Percentiles rank a stretch among this genome's conserved stretches.
These are phyloP conservation scores for Yamadazyma sp. DNA, from an alignment of 805 yeast genomes.

Conservation along the genomic window DNA sequence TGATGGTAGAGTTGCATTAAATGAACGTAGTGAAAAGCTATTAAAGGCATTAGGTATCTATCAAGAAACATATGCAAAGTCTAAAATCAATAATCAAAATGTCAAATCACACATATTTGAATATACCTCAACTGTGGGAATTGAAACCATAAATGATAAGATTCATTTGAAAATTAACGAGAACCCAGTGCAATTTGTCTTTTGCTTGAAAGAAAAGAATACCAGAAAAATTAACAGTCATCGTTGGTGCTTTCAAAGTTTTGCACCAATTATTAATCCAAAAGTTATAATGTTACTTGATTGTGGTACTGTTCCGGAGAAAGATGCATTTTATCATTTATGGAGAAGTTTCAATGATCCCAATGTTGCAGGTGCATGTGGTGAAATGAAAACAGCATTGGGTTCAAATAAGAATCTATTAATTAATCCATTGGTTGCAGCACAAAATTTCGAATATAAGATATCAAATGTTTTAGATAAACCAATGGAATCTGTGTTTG, in stretches of 20 bases:
- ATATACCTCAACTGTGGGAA: constrained; percentile 89
- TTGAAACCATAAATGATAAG: constrained; percentile 60
- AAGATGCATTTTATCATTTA: constrained; percentile 78
- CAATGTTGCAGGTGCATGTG: constrained; percentile 95
- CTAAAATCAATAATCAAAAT: constrained; percentile 75
- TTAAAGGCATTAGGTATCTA: constrained; percentile 85
- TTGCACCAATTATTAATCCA: constrained; percentile 79
- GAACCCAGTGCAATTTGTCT: constrained; percentile 81
- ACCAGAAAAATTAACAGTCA: constrained; percentile 91
- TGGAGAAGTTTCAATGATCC: constrained; percentile 86
- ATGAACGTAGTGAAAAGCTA: constrained; percentile 74
- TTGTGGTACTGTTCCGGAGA: constrained; percentile 91
- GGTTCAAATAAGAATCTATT: constrained; percentile 54
- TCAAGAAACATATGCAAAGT: constrained; percentile 95
- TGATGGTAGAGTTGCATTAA: constrained; percentile 86
- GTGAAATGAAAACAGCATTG: constrained; percentile 85
- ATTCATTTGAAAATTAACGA: constrained; percentile 67
- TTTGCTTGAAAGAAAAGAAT: constrained; percentile 87
- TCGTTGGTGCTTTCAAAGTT: constrained; percentile 95
- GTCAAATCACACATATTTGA: constrained; percentile 90
- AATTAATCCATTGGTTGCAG: constrained; percentile 86
- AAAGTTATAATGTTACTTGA: constrained; percentile 80
- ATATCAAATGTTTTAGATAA: constrained; percentile 93
- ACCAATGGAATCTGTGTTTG: constrained; percentile 93
- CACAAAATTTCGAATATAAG: constrained; percentile 95